Evolutionary conservation across 495 filamentous ascomycete species (phyloP), one percentile per base, ranked within the genome.

Genomic region (Acidiella bohemica): DNA sequence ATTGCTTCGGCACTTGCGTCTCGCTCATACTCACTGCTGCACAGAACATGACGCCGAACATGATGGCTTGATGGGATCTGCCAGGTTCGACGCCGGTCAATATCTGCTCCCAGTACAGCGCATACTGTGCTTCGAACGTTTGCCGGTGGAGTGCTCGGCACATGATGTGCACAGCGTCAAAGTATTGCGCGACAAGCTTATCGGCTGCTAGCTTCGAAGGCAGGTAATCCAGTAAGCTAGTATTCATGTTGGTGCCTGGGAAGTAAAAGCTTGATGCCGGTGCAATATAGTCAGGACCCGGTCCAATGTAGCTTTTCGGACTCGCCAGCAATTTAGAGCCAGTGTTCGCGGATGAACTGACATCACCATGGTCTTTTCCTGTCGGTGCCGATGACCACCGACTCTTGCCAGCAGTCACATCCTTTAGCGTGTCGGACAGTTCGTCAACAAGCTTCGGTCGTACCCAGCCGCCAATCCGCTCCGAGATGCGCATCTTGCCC

Each of bases 211-310:
- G 27, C 32, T 56, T 58, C 4, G 62, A 58, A 0, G 75, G 78
- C 12, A 83, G 48, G 46, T 71, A 73, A 19, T 71, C 59, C 38
- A 76, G 54, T 17, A 81, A 53, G 6, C 64, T 60, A 0, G 64
- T 64, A 14, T 60, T 55, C 20, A 68, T 47, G 14, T 62, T 57
- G 3, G 59, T 59, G 20, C 67, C 62, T 8, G 72, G 73, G 41
- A 81, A 80, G 53, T 80, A 78, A 60, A 80, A 79, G 40, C 71
- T 72, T 30, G 75, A 73, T n/a, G 72, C 64, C 2, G 59, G 59
- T 0, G 59, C 55, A 13, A 64, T 56, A 41, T 60, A 64, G 12
- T 62, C 57, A 5, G 42, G 44, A 1, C 59, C 53, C 4, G 60
- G 60, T 1, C 53, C 51, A 29, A 59, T 46, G 32, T 47, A 59